Evolutionary conservation across 75 land plant genomes (phyloP).

Genomic region (Sequoiadendron giganteum): DNA sequence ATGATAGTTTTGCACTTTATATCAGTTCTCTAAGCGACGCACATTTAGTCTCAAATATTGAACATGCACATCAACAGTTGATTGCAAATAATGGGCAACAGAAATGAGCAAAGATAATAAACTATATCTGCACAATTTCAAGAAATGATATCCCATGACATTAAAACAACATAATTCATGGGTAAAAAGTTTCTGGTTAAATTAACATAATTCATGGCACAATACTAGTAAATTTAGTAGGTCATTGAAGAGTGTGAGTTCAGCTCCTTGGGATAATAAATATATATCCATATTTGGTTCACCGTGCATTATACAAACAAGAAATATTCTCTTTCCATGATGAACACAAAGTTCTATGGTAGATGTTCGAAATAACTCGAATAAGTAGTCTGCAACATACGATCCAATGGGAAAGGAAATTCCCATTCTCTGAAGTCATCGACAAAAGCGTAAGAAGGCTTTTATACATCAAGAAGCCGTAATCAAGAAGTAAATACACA

Average conservation of each 20-base stretch:
- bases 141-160: not conserved
- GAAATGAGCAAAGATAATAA: not conserved
- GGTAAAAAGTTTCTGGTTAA: no score
- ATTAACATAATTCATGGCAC: not conserved
- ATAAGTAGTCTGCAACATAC: not conserved
- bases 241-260: not conserved
- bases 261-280: not conserved
- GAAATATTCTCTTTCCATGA: not conserved
- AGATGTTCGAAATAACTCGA: not conserved
- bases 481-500: not conserved
- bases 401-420: not conserved
- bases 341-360: not conserved
- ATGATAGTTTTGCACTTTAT: not conserved
- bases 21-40: not conserved
- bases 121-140: not conserved
- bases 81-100: not conserved
- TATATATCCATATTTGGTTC: not conserved
- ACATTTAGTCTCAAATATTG: not conserved
- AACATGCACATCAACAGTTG: not conserved
- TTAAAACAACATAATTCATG: not conserved
- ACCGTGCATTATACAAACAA: not conserved
- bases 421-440: not conserved
- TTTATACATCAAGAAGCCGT: not conserved
- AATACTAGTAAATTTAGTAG: constrained; percentile 1
- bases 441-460: not conserved